A percentile compares a stretch with the other conserved stretches of the same genome.
Evolutionary conservation across 164 flowering plant species (phyloP).

Genomic region (Nelumbo lutea): DNA sequence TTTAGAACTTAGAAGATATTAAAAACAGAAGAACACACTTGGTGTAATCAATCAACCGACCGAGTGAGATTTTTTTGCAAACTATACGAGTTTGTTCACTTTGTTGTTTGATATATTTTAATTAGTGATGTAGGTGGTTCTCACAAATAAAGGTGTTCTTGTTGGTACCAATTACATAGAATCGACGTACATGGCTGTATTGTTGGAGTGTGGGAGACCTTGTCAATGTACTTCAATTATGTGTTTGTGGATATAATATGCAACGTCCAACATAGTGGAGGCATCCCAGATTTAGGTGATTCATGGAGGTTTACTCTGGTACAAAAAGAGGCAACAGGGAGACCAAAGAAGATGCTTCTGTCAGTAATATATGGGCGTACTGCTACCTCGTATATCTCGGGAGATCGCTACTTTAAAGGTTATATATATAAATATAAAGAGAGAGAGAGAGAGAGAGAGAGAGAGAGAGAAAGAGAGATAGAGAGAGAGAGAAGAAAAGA

Average conservation of each 20-base stretch:
- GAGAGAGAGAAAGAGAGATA: too few relatives aligned
- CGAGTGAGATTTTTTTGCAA: too few relatives aligned
- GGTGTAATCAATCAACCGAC: background rate
- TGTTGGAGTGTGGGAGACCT: background rate
- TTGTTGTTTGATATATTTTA: background rate
- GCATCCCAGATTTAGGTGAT: background rate
- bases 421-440: too few relatives aligned
- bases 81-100: too few relatives aligned
- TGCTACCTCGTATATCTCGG: background rate
- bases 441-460: too few relatives aligned
- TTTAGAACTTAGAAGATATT: too few relatives aligned
- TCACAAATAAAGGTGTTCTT: background rate
- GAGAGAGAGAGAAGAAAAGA: too few relatives aligned
- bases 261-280: background rate
- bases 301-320: background rate
- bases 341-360: background rate
- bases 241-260: too few relatives aligned
- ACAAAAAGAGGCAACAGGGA: too few relatives aligned
- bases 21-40: background rate
- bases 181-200: background rate
- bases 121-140: background rate
- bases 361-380: background rate
- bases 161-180: background rate
- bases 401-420: too few relatives aligned
- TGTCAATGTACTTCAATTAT: too few relatives aligned